phyloP scores from a whole-genome alignment of 2,329 filamentous ascomycete species.

The Elsinoe batatas region DNA sequence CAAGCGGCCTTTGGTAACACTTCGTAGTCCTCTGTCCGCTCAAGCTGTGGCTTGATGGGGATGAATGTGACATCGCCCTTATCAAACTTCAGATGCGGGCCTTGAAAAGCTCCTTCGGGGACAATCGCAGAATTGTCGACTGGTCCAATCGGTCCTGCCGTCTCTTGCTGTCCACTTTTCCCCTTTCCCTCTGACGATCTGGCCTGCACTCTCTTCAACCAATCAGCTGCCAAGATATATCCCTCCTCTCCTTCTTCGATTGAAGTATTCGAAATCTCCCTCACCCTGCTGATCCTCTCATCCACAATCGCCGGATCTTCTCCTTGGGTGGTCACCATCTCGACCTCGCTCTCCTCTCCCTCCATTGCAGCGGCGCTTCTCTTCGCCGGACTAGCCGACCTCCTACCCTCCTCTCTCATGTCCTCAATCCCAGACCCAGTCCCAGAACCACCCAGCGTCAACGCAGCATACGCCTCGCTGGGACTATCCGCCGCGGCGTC shows the following conservation, averaged over 20 bases:
- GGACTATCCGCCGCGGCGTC: constrained; percentile 28
- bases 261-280: constrained; percentile 46
- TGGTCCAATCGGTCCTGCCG: constrained; percentile 59
- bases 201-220: constrained; percentile 65
- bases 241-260: constrained; percentile 63
- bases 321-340: not conserved
- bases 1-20: constrained; percentile 72
- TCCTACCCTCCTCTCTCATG: constrained; percentile 27
- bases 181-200: constrained; percentile 50
- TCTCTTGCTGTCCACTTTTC: constrained; percentile 44
- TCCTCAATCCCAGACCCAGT: constrained; percentile 26
- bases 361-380: constrained; percentile 47
- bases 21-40: constrained; percentile 60
- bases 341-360: constrained; percentile 21
- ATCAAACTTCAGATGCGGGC: constrained; percentile 19
- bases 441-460: constrained; percentile 37
- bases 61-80: constrained; percentile 44
- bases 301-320: constrained; percentile 36
- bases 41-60: constrained; percentile 58
- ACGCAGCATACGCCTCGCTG: constrained; percentile 43
- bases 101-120: constrained; percentile 22
- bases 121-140: constrained; percentile 83
- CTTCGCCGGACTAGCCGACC: constrained; percentile 47
- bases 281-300: constrained; percentile 65
- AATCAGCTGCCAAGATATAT: constrained; percentile 67